Evolutionary conservation across 345 rosid species (phyloP).

Genomic region (Pelargonium nanum): DNA sequence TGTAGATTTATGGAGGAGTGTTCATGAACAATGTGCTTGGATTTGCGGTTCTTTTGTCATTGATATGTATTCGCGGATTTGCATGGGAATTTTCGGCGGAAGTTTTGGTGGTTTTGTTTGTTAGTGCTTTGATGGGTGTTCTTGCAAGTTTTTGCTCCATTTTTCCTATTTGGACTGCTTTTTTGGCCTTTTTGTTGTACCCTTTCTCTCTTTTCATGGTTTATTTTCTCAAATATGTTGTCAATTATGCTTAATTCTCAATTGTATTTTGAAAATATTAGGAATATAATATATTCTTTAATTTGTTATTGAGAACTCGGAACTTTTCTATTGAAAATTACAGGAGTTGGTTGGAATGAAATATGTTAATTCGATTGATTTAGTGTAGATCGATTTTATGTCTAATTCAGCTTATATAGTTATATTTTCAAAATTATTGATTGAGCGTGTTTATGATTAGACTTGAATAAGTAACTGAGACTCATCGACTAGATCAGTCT

Average conservation of each 20-base stretch:
- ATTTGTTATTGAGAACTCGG: too few relatives aligned
- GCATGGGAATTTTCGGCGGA: slow-evolving; percentile 33
- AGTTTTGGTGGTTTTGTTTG: slow-evolving; percentile 17
- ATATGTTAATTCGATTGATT: too few relatives aligned
- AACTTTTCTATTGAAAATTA: too few relatives aligned
- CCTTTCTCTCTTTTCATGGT: slow-evolving; percentile 26
- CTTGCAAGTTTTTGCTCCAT: slow-evolving; percentile 18
- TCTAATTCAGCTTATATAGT: too few relatives aligned
- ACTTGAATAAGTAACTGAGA: too few relatives aligned
- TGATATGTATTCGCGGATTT: slow-evolving; percentile 20
- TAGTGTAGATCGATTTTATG: too few relatives aligned
- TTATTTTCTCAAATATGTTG: slow-evolving; percentile 18
- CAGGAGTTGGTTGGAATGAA: too few relatives aligned
- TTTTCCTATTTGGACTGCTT: slow-evolving; percentile 24
- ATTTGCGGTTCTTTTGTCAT: slow-evolving; percentile 14
- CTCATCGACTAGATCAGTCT: too few relatives aligned
- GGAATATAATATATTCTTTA: too few relatives aligned
- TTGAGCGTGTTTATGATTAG: too few relatives aligned
- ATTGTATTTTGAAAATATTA: neutral
- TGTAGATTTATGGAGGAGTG: slow-evolving; percentile 32
- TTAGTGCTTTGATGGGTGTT: slow-evolving; percentile 16
- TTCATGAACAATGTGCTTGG: slow-evolving; percentile 24
- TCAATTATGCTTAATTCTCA: slow-evolving; percentile 8
- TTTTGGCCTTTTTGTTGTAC: slow-evolving; percentile 22
- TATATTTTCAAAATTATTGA: too few relatives aligned